Base-by-base conservation (phyloP, 306 rosid species). In the Spatholobus suberectus region DNA sequence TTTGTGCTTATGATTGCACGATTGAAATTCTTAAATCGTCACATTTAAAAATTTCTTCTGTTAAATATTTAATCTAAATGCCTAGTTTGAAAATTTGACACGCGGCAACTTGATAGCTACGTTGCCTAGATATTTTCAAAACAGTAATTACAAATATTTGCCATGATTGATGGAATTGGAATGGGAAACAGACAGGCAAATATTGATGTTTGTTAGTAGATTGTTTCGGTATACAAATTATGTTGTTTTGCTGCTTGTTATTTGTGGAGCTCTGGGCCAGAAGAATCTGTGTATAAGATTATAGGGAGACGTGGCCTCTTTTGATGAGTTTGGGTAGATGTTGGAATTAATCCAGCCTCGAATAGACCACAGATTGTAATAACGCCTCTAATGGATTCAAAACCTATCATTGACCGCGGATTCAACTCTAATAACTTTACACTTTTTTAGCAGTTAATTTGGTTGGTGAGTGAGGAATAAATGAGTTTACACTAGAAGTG, bases 141-240 rank as follows among this genome's bases (percentile, higher is more conserved):
- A 57, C 24, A 10, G 46, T 11, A 26, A 70, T 26, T 20, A 26
- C 3, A 4, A 46, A 38, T 26, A 46, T 38, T 54, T 52, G 68
- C 70, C 40, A 68, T 51, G 63, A 78, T 51, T 78, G 68, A 54
- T 37, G 70, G 68, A 65, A 78, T 18, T 14, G 70, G 47, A 47
- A 32, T 10, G 58, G 18, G 20, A 55, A 47, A 40, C 7, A 12
- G 24, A 35, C 79, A 74, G 12, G 52, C 14, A 55, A 55, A 13
- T 3, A 65, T 51, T 29, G 29, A 49, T 57, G 49, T 73, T 5
- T 73, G 49, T 32, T 18, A 23, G 7, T 3, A 29, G 29, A 73
- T 17, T 72, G 61, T 72, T 8, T 51, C 6, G 26, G 49, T 32
- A 54, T n/a, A 17, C 1, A 6, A 17, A 55, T 6, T 29, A 21